A percentile compares a stretch with the other conserved stretches of the same genome.
Evolutionary conservation across 2,329 filamentous ascomycete genomes (phyloP).

Genomic region (Penicillium hordei): DNA sequence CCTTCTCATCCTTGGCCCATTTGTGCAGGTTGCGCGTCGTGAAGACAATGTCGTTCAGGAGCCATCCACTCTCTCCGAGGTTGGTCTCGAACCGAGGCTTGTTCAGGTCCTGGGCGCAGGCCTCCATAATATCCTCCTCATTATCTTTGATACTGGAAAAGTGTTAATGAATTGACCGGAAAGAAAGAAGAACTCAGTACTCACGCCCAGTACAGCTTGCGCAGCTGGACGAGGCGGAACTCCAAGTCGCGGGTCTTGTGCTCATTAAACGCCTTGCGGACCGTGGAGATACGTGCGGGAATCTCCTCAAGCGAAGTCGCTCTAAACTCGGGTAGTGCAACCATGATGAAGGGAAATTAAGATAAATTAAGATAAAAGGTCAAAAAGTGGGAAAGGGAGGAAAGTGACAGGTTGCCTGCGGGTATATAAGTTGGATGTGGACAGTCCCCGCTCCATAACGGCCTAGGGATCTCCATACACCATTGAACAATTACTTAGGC

Average conservation of each 20-base stretch:
- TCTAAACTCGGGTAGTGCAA: slow-evolving; percentile 50
- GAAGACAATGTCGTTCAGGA: slow-evolving; percentile 78
- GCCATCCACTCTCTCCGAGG: slow-evolving; percentile 73
- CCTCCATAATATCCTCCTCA: slow-evolving; percentile 68
- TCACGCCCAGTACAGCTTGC: slow-evolving; percentile 89
- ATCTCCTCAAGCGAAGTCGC: slow-evolving; percentile 68
- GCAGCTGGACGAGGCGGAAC: slow-evolving; percentile 81
- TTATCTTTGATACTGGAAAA: slow-evolving; percentile 66
- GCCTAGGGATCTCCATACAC: no score
- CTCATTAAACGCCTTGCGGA: slow-evolving; percentile 70
- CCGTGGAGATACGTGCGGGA: slow-evolving; percentile 57
- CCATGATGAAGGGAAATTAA: slow-evolving; percentile 30
- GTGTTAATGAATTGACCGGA: slow-evolving; percentile 1
- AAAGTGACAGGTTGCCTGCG: neutral
- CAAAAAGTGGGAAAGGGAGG: neutral
- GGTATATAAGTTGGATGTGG: neutral
- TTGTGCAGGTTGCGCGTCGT: slow-evolving; percentile 73
- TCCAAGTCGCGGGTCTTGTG: slow-evolving; percentile 80
- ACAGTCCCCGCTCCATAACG: neutral
- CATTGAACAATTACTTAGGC: neutral
- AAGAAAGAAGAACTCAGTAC: slow-evolving; percentile 13
- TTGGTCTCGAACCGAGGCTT: slow-evolving; percentile 75
- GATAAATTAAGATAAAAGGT: neutral
- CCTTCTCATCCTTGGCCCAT: slow-evolving; percentile 79
- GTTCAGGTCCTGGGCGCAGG: slow-evolving; percentile 72